phyloP scores from a whole-genome alignment of 2,329 filamentous ascomycete genomes.

The Alternaria sp. region DNA sequence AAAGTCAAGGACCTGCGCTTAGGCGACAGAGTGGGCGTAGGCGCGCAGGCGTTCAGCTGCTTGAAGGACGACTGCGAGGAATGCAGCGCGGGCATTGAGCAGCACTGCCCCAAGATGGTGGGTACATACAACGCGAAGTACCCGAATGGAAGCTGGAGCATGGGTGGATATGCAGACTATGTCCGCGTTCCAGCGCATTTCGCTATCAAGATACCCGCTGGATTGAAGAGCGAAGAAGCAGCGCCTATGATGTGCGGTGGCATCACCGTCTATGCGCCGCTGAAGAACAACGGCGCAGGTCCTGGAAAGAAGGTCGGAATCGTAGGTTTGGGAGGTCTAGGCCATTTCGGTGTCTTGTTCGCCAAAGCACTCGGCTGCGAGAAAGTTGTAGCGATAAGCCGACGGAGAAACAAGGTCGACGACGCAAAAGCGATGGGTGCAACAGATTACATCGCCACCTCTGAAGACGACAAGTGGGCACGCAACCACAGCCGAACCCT shows the following conservation, averaged over 20 bases:
- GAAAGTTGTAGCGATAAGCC: conserved; percentile 68
- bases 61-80: conserved; percentile 58
- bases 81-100: conserved; percentile 55
- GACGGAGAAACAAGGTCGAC: conserved; percentile 63
- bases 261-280: conserved; percentile 73
- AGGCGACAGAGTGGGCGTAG: conserved; percentile 66
- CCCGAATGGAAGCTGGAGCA: conserved; percentile 63
- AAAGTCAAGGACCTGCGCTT: conserved; percentile 57
- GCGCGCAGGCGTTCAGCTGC: conserved; percentile 58
- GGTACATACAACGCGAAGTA: conserved; percentile 67
- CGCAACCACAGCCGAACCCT: conserved; percentile 65
- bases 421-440: conserved; percentile 70
- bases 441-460: conserved; percentile 65
- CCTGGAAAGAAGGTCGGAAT: conserved; percentile 75
- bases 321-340: conserved; percentile 74
- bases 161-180: conserved; percentile 68
- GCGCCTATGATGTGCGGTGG: conserved; percentile 81
- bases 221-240: conserved; percentile 56
- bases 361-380: conserved; percentile 74
- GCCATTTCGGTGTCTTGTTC: conserved; percentile 75
- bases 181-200: conserved; percentile 65
- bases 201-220: conserved; percentile 62
- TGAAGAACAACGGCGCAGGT: conserved; percentile 70
- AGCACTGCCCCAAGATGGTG: conserved; percentile 55
- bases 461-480: conserved; percentile 57